Evolutionary conservation across 140 eudicot genomes (phyloP).

Genomic region (Bidens hawaiensis): DNA sequence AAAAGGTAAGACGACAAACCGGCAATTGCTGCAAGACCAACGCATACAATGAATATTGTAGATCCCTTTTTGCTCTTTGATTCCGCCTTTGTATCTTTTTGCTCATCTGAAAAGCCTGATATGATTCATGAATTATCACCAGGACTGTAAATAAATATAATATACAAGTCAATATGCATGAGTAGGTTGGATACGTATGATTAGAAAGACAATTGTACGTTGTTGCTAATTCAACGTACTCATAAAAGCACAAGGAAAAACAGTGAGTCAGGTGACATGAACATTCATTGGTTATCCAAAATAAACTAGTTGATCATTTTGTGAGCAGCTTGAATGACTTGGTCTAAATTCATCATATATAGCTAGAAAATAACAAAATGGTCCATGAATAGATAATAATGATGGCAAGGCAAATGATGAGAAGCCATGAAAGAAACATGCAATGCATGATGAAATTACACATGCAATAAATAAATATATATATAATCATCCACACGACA

Average conservation of each 20-base stretch:
- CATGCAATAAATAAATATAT: background rate
- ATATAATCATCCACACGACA: slow-evolving; percentile 5
- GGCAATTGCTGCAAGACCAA: slow-evolving; percentile 39
- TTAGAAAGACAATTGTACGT: background rate
- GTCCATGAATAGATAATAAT: no score
- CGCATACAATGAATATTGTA: slow-evolving; percentile 35
- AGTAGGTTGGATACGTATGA: background rate
- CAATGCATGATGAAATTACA: background rate
- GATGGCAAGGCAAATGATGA: no score
- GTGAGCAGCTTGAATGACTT: no score
- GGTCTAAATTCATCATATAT: no score
- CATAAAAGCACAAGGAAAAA: no score
- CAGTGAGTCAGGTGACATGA: no score
- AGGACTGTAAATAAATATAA: background rate
- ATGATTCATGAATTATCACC: background rate
- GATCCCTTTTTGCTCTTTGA: slow-evolving; percentile 46
- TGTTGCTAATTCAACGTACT: no score
- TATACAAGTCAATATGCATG: background rate
- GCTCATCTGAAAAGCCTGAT: slow-evolving; percentile 58
- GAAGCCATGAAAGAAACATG: no score
- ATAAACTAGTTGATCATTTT: no score
- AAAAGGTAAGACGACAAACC: slow-evolving; percentile 54
- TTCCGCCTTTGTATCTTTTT: slow-evolving; percentile 31
- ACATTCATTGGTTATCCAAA: no score
- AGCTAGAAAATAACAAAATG: no score